phyloP scores from a whole-genome alignment of 2,329 filamentous ascomycete genomes.

The Colletotrichum endophyticum region DNA sequence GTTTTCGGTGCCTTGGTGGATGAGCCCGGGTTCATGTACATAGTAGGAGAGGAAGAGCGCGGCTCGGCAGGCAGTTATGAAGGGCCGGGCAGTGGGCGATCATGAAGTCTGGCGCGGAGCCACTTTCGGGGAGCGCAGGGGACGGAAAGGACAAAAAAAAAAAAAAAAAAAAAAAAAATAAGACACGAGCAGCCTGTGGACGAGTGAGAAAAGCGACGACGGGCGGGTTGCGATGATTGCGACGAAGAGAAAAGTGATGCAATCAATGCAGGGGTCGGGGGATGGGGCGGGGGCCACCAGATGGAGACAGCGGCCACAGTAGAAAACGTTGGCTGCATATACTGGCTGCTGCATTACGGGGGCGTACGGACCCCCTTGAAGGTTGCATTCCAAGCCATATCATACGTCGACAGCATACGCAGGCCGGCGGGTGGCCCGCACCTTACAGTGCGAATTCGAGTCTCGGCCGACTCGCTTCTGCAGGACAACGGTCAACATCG shows the following conservation, averaged over 20 bases:
- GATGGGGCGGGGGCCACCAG: background rate
- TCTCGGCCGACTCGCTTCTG: background rate
- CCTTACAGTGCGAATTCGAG: background rate
- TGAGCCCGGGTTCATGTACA: background rate
- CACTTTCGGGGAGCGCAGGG: background rate
- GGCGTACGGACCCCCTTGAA: background rate
- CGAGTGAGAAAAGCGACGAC: background rate
- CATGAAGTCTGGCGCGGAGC: background rate
- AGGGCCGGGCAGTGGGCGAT: background rate
- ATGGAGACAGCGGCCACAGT: background rate
- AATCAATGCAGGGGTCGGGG: constrained; percentile 22
- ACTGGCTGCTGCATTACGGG: constrained; percentile 1
- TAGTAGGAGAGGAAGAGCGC: background rate
- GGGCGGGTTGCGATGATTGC: background rate
- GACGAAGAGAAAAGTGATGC: constrained; percentile 21
- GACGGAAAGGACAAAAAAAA: background rate
- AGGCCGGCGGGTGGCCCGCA: background rate
- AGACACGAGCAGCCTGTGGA: background rate
- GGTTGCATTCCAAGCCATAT: background rate
- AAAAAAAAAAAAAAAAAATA: background rate
- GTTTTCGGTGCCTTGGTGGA: background rate
- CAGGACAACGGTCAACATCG: background rate
- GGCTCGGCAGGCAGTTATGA: background rate
- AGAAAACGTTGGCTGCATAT: background rate
- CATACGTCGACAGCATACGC: background rate